Percentiles rank a stretch among this genome's conserved stretches.
Evolutionary conservation across 2,329 filamentous ascomycete species (phyloP).

Genomic region (Onygenales sp.): DNA sequence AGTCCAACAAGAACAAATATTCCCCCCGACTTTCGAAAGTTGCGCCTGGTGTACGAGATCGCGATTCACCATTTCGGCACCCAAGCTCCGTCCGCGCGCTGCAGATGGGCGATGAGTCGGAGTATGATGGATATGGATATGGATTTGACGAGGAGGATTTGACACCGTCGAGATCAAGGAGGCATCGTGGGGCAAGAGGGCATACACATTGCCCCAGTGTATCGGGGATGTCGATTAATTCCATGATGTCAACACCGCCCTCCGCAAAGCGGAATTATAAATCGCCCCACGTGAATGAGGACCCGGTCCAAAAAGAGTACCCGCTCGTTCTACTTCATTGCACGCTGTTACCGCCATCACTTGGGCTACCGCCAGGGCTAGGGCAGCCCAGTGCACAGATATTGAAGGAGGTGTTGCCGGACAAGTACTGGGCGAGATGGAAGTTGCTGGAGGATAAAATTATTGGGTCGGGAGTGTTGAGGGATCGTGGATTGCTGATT

Average conservation of each 20-base stretch:
- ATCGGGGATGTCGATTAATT: constrained; percentile 23
- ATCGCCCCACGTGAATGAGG: constrained; percentile 3
- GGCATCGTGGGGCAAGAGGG: constrained; percentile 8
- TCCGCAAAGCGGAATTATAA: constrained; percentile 23
- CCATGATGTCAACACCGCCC: constrained; percentile 22
- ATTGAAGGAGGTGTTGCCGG: constrained; percentile 42
- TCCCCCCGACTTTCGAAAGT: constrained; percentile 13
- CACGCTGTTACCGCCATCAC: constrained; percentile 45
- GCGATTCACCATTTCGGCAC: constrained; percentile 32
- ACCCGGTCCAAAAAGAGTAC: constrained; percentile 29
- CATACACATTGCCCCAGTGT: constrained; percentile 13
- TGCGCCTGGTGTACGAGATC: constrained; percentile 22
- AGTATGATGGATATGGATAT: constrained; percentile 19
- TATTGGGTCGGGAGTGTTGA: constrained; percentile 41
- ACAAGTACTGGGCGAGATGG: constrained; percentile 35
- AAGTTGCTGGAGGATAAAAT: constrained; percentile 47
- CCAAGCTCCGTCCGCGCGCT: constrained; percentile 35
- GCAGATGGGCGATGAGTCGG: constrained; percentile 23
- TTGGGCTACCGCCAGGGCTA: constrained; percentile 32
- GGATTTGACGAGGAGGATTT: constrained; percentile 26
- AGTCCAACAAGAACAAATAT: constrained; percentile 11
- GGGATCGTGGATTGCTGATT: constrained; percentile 51
- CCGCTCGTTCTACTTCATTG: constrained; percentile 54
- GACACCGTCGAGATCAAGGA: constrained; percentile 24
- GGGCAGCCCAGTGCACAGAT: constrained; percentile 28